phyloP scores from a whole-genome alignment of 768 basidiomycete genomes.

The Collybiopsis confluens region DNA sequence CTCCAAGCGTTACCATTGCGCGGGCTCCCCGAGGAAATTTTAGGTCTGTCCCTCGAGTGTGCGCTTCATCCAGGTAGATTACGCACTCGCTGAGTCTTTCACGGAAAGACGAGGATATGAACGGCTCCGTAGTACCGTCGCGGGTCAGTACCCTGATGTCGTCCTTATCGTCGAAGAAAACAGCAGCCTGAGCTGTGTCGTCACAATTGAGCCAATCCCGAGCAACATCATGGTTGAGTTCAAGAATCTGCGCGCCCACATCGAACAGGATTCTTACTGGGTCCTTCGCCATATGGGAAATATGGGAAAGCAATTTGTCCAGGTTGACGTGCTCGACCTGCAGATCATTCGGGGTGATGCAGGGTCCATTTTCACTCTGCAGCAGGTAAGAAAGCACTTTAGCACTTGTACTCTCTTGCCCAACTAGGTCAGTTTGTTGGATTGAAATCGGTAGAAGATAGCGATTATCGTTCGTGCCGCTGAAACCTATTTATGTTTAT shows the following conservation, averaged over 20 bases:
- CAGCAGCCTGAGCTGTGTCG: conserved; percentile 29
- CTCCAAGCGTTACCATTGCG: conserved; percentile 47
- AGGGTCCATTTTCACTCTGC: conserved; percentile 35
- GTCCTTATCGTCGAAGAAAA: conserved; percentile 40
- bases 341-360: conserved; percentile 21
- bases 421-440: conserved; percentile 30
- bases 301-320: conserved; percentile 21
- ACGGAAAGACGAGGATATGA: conserved; percentile 33
- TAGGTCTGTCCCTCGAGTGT: conserved; percentile 50
- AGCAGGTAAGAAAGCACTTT: conserved; percentile 35
- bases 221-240: conserved; percentile 41
- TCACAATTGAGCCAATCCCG: conserved; percentile 33
- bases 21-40: conserved; percentile 38
- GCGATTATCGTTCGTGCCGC: conserved; percentile 50
- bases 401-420: conserved; percentile 45
- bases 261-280: conserved; percentile 47
- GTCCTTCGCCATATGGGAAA: conserved; percentile 29
- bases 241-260: conserved; percentile 55
- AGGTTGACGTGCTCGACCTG: conserved; percentile 19
- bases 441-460: conserved; percentile 34
- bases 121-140: conserved; percentile 28
- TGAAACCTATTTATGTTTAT: too few relatives aligned
- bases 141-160: conserved; percentile 29
- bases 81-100: conserved; percentile 33
- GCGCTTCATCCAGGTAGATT: conserved; percentile 52